Percentiles rank a stretch among this genome's conserved stretches.
These are phyloP conservation scores for Arthroderma uncinatum DNA, from an alignment of 2,329 filamentous ascomycete species.

Conservation along the genomic window DNA sequence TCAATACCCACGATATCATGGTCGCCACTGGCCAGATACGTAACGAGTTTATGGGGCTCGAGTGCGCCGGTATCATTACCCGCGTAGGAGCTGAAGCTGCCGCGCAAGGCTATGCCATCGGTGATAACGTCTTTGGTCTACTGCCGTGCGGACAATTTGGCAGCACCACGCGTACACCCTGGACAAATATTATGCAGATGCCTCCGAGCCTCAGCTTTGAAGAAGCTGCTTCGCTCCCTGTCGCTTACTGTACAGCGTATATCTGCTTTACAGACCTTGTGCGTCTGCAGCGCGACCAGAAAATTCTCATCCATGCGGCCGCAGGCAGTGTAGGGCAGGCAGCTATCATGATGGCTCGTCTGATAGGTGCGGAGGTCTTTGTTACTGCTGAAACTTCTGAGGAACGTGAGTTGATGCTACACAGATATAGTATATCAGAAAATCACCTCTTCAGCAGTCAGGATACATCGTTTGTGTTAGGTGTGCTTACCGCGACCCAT, in stretches of 20 bases:
- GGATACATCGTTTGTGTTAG: conserved; percentile 9
- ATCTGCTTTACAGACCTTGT: conserved; percentile 13
- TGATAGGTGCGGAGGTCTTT: conserved; percentile 17
- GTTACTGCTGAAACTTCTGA: conserved; percentile 15
- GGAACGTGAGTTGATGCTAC: conserved; percentile 14
- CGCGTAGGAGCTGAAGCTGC: conserved; percentile 6
- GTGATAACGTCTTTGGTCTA: conserved; percentile 11
- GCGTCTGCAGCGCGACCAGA: conserved; percentile 12
- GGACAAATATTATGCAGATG: conserved; percentile 10
- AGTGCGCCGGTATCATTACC: conserved; percentile 11
- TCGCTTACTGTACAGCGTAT: conserved; percentile 14
- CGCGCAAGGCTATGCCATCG: conserved; percentile 5
- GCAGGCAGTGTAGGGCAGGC: conserved; percentile 18
- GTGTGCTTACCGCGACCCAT: conserved; percentile 10
- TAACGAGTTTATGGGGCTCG: conserved; percentile 6
- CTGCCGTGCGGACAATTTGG: conserved; percentile 5
- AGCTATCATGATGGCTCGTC: conserved; percentile 14
- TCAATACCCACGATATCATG: no score
- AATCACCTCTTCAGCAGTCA: conserved; percentile 13
- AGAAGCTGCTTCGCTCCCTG: conserved; percentile 12
- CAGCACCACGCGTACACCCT: not conserved
- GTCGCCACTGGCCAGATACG: no score
- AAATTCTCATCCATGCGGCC: conserved; percentile 18
- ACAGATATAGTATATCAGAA: conserved; percentile 10
- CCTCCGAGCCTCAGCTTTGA: conserved; percentile 14